Evolutionary conservation across 2,329 filamentous ascomycete genomes (phyloP).

Genomic region (Fusarium albosuccineum): DNA sequence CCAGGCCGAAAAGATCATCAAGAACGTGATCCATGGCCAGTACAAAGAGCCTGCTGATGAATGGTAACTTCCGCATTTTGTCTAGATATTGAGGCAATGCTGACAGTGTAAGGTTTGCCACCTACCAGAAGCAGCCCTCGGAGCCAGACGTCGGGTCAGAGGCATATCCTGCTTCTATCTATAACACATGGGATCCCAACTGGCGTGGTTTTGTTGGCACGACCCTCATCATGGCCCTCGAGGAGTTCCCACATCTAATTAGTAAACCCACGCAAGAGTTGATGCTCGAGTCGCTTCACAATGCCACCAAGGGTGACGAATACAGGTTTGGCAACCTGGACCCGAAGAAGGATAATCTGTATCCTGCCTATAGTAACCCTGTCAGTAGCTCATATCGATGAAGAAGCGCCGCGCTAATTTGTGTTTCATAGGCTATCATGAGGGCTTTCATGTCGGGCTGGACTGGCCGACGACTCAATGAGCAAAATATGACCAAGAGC

Average conservation of each 20-base stretch:
- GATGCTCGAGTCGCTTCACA: slow-evolving; percentile 67
- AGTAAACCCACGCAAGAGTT: slow-evolving; percentile 52
- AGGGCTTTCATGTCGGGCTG: slow-evolving; percentile 71
- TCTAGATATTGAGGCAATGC: rapidly evolving
- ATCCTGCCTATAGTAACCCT: slow-evolving; percentile 72
- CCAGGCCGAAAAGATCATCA: slow-evolving; percentile 66
- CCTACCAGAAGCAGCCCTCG: slow-evolving; percentile 68
- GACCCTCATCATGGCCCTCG: slow-evolving; percentile 68
- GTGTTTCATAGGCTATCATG: slow-evolving; percentile 62
- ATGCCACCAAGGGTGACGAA: slow-evolving; percentile 69
- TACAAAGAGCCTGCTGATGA: slow-evolving; percentile 64
- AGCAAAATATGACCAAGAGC: slow-evolving; percentile 69
- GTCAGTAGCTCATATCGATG: slow-evolving; percentile 38
- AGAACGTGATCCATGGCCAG: slow-evolving; percentile 65
- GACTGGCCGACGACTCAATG: slow-evolving; percentile 66
- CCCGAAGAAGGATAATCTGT: slow-evolving; percentile 69
- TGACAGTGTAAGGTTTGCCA: slow-evolving; percentile 43
- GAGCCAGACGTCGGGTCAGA: slow-evolving; percentile 68
- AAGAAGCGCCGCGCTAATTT: rapidly evolving
- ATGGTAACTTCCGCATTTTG: slow-evolving; percentile 59
- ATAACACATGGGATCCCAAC: slow-evolving; percentile 73
- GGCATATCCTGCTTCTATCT: slow-evolving; percentile 64
- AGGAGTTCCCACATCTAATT: slow-evolving; percentile 67
- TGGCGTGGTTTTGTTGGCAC: slow-evolving; percentile 75
- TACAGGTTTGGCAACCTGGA: slow-evolving; percentile 71